Percentiles rank a stretch among this genome's conserved stretches.
These are phyloP conservation scores for Daldinia childiae DNA, from an alignment of 495 filamentous ascomycete species.

Conservation along the genomic window DNA sequence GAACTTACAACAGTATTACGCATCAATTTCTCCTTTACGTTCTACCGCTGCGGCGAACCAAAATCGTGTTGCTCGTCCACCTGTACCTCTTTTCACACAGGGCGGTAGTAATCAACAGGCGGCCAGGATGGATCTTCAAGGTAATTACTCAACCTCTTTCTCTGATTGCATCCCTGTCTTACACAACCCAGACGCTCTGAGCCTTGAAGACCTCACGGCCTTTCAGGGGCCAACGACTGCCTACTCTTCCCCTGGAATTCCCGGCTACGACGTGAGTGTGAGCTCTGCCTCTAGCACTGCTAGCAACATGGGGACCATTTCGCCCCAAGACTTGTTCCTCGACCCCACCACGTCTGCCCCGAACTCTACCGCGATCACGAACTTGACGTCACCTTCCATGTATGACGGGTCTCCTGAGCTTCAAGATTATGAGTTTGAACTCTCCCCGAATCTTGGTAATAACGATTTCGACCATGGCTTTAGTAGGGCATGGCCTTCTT, in stretches of 20 bases:
- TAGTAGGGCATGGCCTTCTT: slow-evolving; percentile 64
- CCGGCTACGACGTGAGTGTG: slow-evolving; percentile 53
- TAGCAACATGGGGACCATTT: slow-evolving; percentile 74
- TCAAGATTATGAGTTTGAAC: slow-evolving; percentile 73
- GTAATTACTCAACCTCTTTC: slow-evolving; percentile 41
- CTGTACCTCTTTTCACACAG: slow-evolving; percentile 63
- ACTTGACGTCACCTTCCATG: slow-evolving; percentile 82
- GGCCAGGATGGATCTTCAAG: slow-evolving; percentile 61
- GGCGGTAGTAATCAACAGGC: slow-evolving; percentile 55
- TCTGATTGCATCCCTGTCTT: slow-evolving; percentile 46
- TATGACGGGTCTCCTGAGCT: slow-evolving; percentile 77
- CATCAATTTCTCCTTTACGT: slow-evolving; percentile 58
- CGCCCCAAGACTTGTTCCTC: slow-evolving; percentile 82
- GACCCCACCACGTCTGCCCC: slow-evolving; percentile 77
- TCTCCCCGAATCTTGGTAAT: slow-evolving; percentile 73
- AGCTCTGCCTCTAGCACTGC: slow-evolving; percentile 54
- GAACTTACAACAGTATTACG: slow-evolving; percentile 59
- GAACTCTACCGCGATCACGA: slow-evolving; percentile 83
- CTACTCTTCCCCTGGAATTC: slow-evolving; percentile 63
- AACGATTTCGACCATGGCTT: slow-evolving; percentile 57
- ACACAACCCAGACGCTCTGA: slow-evolving; percentile 59
- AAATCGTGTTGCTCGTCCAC: slow-evolving; percentile 58
- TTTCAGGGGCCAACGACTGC: slow-evolving; percentile 60
- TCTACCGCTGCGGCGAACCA: slow-evolving; percentile 57
- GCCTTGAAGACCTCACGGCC: slow-evolving; percentile 61